Evolutionary conservation across 129 eudicot genomes (phyloP).

Genomic region (Arctium minus): DNA sequence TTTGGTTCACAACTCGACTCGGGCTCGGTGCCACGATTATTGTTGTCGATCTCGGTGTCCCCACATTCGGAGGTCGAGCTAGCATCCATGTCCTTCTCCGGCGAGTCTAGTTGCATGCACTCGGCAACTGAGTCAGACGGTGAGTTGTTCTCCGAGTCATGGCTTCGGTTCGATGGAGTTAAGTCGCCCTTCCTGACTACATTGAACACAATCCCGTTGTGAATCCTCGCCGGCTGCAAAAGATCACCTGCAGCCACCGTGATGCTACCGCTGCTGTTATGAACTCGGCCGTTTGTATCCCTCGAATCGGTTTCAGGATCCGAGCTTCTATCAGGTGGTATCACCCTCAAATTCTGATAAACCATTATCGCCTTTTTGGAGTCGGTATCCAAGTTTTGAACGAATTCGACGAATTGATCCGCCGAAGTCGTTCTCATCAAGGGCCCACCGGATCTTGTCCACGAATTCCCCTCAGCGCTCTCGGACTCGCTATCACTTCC

Average conservation of each 20-base stretch:
- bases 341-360: slow-evolving; percentile 41
- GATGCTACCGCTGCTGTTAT: slow-evolving; percentile 46
- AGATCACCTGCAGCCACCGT: slow-evolving; percentile 79
- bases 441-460: slow-evolving; percentile 96
- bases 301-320: slow-evolving; percentile 48
- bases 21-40: not conserved
- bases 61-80: slow-evolving; percentile 62
- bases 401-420: slow-evolving; percentile 59
- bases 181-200: slow-evolving; percentile 68
- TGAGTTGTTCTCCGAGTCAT: slow-evolving; percentile 51
- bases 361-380: slow-evolving; percentile 36
- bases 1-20: not conserved
- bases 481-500: slow-evolving; percentile 90
- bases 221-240: slow-evolving; percentile 68
- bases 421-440: slow-evolving; percentile 93
- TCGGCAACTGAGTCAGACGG: slow-evolving; percentile 56
- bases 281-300: slow-evolving; percentile 14
- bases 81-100: slow-evolving; percentile 57
- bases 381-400: slow-evolving; percentile 63
- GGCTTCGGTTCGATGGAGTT: slow-evolving; percentile 63
- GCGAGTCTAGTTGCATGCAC: slow-evolving; percentile 69
- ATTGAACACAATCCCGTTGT: slow-evolving; percentile 76
- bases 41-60: slow-evolving; percentile 18
- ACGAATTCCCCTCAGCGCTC: slow-evolving; percentile 44
- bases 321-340: slow-evolving; percentile 53